Evolutionary conservation across 106 monocot species (phyloP), one percentile per base, ranked within the genome.

Genomic region (Gastrodia elata): DNA sequence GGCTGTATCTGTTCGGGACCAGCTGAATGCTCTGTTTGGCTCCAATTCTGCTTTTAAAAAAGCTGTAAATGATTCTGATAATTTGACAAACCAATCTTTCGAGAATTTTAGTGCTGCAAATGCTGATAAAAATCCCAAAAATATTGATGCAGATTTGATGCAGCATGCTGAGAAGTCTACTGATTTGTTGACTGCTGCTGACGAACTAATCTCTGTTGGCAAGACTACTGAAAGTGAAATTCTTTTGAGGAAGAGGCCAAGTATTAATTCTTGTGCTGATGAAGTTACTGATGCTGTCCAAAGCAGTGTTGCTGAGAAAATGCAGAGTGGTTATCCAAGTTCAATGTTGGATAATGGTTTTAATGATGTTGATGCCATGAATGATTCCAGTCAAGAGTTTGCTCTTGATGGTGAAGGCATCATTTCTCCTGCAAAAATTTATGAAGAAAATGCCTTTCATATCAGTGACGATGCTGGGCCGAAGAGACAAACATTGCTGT

Each of bases 1-100:
- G 42, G 84, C 90, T 65, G 73, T 83, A 30, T 83, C 73, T 59
- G 86, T 90, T 59, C 83, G 84, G 69, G 72, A 68, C 27, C 92
- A 92, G 77, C 68, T 92, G 74, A 78, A 77, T 72, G 7, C 78
- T 25, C 75, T 92, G 14, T 78, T 80, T 68, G 61, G 46, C 32
- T 37, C 73, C 32, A 70, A 38, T 73, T 41, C 39, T 14, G 20
- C 27, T 65, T 32, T 20, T 16, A 36, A 72, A 48, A 44, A 71
- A 43, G 64, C 64, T 65, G 33, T 64, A 40, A 49, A 75, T 44
- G 22, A 26, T 73, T 70, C 33, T 41, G 65, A 68, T 25, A 22
- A 16, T 49, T 64, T 64, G 37, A 39, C 18, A 49, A 78, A 27
- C n/a, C 59, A 64, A 43, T 55, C 15, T 37, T 8, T 11, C 3